Base-by-base conservation (phyloP, 495 filamentous ascomycete genomes). In the Penicillium bovifimosum region DNA sequence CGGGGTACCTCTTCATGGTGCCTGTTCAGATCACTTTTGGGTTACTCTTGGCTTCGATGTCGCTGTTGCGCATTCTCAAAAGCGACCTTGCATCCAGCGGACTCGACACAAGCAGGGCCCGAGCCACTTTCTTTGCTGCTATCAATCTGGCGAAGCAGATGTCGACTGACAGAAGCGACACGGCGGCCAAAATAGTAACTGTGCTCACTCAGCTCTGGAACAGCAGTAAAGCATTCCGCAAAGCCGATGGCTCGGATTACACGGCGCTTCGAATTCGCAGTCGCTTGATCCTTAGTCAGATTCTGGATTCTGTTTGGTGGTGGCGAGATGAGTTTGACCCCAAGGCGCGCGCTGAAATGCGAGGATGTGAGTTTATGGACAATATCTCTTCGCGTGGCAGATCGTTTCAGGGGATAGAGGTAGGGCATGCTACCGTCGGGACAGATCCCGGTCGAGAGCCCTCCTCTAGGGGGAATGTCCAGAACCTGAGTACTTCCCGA, bases 271-370 rank as follows among this genome's bases (percentile, higher is more conserved):
- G 75, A 1, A 73, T 79, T 17, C 68, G 74, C 9, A 73, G 69
- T 41, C 67, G 75, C 6, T 58, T 79, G 6, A 63, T 67, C 0
- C 58, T 75, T 8, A 72, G 73, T 48, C 63, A 67, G 9, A 63
- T 77, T 8, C 54, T 76, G n/a, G 76, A 78, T 55, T 52, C 70
- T 16, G 61, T 76, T 6, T 76, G 74, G 73, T 78, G 75, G 75
- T 79, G 72, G 73, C 64, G 71, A 14, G 71, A 76, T 50, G 76
- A 78, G 50, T 76, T 69, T 41, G 71, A 72, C 41, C 58, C 64
- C 5, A 63, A 66, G 10, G 55, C 61, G 13, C 58, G 66, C 20
- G 13, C 39, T 9, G 43, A 51, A 38, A 32, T 46, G 9, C 40
- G 50, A 11, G 48, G 54, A 0, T 45, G 46, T 5, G 64, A 60